Base-by-base conservation (phyloP, 805 yeast genomes). In the Wickerhamiella shivajii region DNA sequence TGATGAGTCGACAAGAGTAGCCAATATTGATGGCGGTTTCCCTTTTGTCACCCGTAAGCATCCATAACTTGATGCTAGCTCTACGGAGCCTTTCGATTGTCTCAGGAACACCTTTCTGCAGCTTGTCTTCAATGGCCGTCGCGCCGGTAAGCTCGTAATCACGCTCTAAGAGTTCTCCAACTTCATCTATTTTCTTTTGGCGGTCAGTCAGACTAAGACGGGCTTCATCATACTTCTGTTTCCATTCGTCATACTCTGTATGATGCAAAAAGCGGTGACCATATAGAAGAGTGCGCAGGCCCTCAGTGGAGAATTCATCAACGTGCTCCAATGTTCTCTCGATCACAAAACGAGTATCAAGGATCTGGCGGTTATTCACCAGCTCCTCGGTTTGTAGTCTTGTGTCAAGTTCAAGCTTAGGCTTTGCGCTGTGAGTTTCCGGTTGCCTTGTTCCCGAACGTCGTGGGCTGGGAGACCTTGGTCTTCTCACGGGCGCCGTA, bases 1-100 rank as follows among this genome's bases (percentile, higher is more conserved):
- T 79, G 48, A 90, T 87, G 43, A 90, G 61, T 22, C 83, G 74
- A 55, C 98, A 90, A 5, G 98, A 79, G 49, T 85, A 80, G 1
- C 97, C 98, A 55, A 90, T 87, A 50, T 84, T 90, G 40, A 90
- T 84, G 1, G 99, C 99, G 0, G 99, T 90, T 55, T 90, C 99
- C 39, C 96, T 64, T 51, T 92, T 92, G 53, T 90, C 99, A 28
- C 99, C 99, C 0, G 99, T 90, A 30, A 90, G 61, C 96, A 90
- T 90, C 99, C 99, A 90, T 64, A 90, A 58, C 48, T 77, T 81
- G 37, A 90, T 83, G 2, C 94, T 94, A 0, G 99, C 97, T 42
- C 92, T 66, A 45, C 93, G 69, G 31, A 90, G 64, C 49, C 83
- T 84, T 38, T 83, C 96, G 42, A 90, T 85, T 0, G 97, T 71